Evolutionary conservation across 768 basidiomycete species (phyloP), one percentile per base, ranked within the genome.

Genomic region (Astraeus odoratus): DNA sequence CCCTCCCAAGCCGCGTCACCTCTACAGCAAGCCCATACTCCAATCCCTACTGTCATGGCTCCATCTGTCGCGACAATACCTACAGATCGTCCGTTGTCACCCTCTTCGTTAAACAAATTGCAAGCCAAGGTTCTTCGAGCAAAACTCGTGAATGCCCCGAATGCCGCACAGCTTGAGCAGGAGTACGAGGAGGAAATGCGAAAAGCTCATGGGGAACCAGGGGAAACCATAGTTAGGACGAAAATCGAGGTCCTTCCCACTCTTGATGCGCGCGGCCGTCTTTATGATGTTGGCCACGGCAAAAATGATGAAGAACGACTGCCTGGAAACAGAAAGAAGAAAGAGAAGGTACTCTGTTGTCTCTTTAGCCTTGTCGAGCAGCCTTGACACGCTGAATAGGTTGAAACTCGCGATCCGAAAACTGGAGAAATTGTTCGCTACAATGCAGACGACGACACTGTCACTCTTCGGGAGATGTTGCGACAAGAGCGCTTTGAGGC

Each of bases 51-150:
- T 2, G 93, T 93, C 5, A 82, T 97, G 76, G 86, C 90, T 0
- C 93, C 93, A 2, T 72, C 77, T 10, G 43, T 57, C 18, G 54
- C 60, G 19, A 48, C 56, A 10, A 48, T 54, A 43, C 54, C 67
- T 8, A 68, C 60, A 20, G 57, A 47, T 9, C 72, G 81, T 4
- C 73, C 74, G 1, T 57, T 87, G 44, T 86, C 86, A 0, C 81
- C 83, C 2, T 83, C 84, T 1, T 87, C 86, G 13, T 68, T 98
- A 37, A 98, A 99, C 63, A 86, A 81, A 57, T 66, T 99, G 1
- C 95, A 99, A 63, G 95, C 95, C 3, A 84, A 84, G 53, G 93
- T 96, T 2, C 69, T 99, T 8, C 82, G 90, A 27, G 94, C 96
- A 4, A 94, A 86, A 60, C 73, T 99, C 25, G 86, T 87, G 76